Evolutionary conservation across 2,329 filamentous ascomycete genomes (phyloP), one percentile per base, ranked within the genome.

Genomic region (Cyphellophora attinorum): DNA sequence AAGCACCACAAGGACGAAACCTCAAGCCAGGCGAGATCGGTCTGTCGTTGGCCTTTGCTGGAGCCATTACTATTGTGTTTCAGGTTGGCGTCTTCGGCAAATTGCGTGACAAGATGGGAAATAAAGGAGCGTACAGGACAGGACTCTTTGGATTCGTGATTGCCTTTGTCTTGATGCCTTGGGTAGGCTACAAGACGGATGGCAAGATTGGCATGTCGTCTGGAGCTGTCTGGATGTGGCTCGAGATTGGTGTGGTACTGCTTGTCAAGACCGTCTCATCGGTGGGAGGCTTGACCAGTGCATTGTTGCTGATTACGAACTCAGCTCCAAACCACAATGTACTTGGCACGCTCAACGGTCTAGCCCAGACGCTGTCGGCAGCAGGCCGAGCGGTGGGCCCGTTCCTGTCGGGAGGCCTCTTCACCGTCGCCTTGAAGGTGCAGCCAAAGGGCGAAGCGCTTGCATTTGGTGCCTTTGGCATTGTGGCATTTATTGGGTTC

Each of bases 281-380:
- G 2, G 86, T 98, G 0, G 86, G 85, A 5, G 89, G 89, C 0
- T 57, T 98, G 40, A 93, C 88, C 2, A 91, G 85, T 53, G 86
- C 89, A 3, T 75, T 96, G 59, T 68, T 93, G 11, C 61, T 98
- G 57, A 88, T 98, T 46, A 96, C 86, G 23, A 98, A 98, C 51
- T 93, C 84, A 1, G 85, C 86, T 0, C 84, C 86, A 0, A 85
- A 88, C 5, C 75, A 89, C 56, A 78, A 81, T 4, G 86, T 84
- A 1, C 72, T 98, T 0, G 91, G 91, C 3, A 86, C 85, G 0
- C 69, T 98, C 16, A 95, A 98, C 52, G 91, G 91, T 6, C 72
- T 96, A 19, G 91, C 91, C 0, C 91, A 98, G 58, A 94, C 86
- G 0, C 74, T 98, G 0, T 93, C 85, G 0, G 91, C 91, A 0